phyloP scores from a whole-genome alignment of 805 yeast species.

The Lipomyces yamanashiensis region DNA sequence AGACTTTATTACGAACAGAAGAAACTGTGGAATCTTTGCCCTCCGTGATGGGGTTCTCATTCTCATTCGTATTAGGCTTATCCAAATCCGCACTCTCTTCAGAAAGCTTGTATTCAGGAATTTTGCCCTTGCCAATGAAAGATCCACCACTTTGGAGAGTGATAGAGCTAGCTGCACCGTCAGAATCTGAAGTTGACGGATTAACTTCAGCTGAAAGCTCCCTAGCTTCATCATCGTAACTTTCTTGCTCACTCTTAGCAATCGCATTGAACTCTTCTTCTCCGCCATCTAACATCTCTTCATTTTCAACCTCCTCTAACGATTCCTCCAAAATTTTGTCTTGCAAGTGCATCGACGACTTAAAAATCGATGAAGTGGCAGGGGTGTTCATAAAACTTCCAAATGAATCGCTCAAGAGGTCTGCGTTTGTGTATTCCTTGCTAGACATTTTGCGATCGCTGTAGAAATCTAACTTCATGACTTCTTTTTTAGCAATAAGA shows the following conservation, averaged over 20 bases:
- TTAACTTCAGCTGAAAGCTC: not conserved
- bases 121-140: not conserved
- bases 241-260: not conserved
- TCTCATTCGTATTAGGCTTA: not conserved
- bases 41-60: not conserved
- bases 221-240: not conserved
- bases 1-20: constrained; percentile 15
- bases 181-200: not conserved
- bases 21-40: constrained; percentile 5
- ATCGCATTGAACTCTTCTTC: constrained; percentile 7
- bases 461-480: constrained; percentile 31
- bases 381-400: not conserved
- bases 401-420: constrained; percentile 11
- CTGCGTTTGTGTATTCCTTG: constrained; percentile 29
- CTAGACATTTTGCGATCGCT: constrained; percentile 30
- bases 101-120: not conserved
- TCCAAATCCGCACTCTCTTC: not conserved
- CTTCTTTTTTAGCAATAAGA: constrained; percentile 24
- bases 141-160: not conserved
- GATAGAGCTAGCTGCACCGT: not conserved
- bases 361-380: not conserved
- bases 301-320: constrained; percentile 26
- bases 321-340: constrained; percentile 22
- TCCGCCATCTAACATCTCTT: constrained; percentile 11
- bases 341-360: not conserved